Percentiles rank a stretch among this genome's conserved stretches.
These are phyloP conservation scores for Ustilago shanxiensis DNA, from an alignment of 1,284 basidiomycete genomes.

Conservation along the genomic window DNA sequence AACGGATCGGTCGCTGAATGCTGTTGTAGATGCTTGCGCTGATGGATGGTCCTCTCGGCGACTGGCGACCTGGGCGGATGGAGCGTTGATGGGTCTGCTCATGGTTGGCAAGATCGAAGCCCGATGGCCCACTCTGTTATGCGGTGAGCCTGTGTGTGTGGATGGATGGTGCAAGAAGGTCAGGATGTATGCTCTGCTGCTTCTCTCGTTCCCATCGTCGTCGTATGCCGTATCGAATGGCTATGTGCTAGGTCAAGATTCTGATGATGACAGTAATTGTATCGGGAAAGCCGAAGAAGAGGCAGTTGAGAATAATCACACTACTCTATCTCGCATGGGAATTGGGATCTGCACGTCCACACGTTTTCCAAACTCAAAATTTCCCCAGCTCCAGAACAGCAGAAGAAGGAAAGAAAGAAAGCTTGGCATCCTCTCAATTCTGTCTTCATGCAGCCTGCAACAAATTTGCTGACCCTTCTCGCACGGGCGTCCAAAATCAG, in stretches of 20 bases:
- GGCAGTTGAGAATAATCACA: not conserved
- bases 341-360: no score
- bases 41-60: conserved; percentile 2
- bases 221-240: not conserved
- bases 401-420: not conserved
- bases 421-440: not conserved
- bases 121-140: not conserved
- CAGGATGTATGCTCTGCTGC: not conserved
- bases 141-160: not conserved
- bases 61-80: conserved; percentile 9
- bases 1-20: conserved; percentile 13
- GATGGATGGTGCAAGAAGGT: conserved; percentile 3
- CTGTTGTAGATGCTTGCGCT: not conserved
- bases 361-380: not conserved
- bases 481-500: not conserved
- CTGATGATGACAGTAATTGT: no score
- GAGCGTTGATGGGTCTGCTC: conserved; percentile 38
- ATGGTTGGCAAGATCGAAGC: conserved; percentile 7
- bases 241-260: not conserved
- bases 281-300: conserved; percentile 1
- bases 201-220: not conserved
- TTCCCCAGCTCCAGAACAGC: not conserved
- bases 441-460: conserved; percentile 1
- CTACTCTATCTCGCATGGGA: no score
- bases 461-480: not conserved